A percentile compares a stretch with the other conserved stretches of the same genome.
phyloP scores from a whole-genome alignment of 2,329 filamentous ascomycete species.

The Penicillium nordicum region DNA sequence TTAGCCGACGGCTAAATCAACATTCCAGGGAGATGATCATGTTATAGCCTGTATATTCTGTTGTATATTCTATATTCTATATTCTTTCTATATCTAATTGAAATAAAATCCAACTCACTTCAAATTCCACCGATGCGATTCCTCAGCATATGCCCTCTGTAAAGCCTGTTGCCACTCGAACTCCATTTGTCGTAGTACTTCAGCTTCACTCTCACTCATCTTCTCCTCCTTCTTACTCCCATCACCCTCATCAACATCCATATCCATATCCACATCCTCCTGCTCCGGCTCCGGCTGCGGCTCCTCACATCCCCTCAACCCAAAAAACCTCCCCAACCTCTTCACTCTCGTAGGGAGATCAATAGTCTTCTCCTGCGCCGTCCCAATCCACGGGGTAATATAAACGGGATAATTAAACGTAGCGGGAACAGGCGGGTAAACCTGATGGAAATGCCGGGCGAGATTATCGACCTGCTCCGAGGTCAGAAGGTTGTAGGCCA shows the following conservation, averaged over 20 bases:
- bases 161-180: constrained; percentile 32
- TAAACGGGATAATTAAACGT: constrained; percentile 36
- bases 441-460: constrained; percentile 43
- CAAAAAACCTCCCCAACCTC: constrained; percentile 45
- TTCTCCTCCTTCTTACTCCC: background rate
- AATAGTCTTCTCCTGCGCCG: constrained; percentile 15
- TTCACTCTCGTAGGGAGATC: constrained; percentile 39
- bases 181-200: constrained; percentile 25
- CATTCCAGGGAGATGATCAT: background rate
- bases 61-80: no score
- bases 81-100: no score
- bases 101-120: constrained; percentile 4
- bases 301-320: constrained; percentile 36
- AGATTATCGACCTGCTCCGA: constrained; percentile 41
- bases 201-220: background rate
- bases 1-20: constrained; percentile 8
- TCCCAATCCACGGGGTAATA: constrained; percentile 32
- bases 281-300: no score
- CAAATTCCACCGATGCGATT: constrained; percentile 2
- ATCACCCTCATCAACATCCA: no score
- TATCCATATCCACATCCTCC: background rate
- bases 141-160: constrained; percentile 23
- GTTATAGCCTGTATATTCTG: background rate
- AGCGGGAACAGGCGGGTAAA: constrained; percentile 32
- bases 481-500: constrained; percentile 44